A percentile compares a stretch with the other conserved stretches of the same genome.
Evolutionary conservation across 768 basidiomycete species (phyloP).

Genomic region (Boletus rubescentipes): DNA sequence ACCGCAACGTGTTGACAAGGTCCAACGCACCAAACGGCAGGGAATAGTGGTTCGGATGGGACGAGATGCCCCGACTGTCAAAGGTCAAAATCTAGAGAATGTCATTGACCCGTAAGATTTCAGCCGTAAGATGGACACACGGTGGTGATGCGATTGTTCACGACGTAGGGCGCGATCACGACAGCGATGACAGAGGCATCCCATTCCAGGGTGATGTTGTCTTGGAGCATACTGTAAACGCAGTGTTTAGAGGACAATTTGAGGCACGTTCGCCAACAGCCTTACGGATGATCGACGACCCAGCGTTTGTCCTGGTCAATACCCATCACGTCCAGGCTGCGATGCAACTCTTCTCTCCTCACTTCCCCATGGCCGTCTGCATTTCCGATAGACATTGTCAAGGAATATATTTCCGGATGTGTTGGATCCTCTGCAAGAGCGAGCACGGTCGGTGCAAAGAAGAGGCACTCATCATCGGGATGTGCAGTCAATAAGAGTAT

Average conservation of each 20-base stretch:
- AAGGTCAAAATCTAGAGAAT: slow-evolving; percentile 77
- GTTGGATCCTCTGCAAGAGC: slow-evolving; percentile 38
- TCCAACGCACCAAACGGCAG: slow-evolving; percentile 55
- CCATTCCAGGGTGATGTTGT: slow-evolving; percentile 72
- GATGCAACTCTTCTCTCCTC: slow-evolving; percentile 56
- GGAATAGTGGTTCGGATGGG: slow-evolving; percentile 83
- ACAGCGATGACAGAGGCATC: slow-evolving; percentile 55
- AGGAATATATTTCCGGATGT: slow-evolving; percentile 45
- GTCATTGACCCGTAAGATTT: neutral
- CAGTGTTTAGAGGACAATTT: slow-evolving; percentile 9
- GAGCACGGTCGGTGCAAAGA: slow-evolving; percentile 85
- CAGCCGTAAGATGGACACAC: slow-evolving; percentile 41
- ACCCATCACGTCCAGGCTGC: slow-evolving; percentile 68
- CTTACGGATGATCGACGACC: slow-evolving; percentile 73
- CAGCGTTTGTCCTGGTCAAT: slow-evolving; percentile 52
- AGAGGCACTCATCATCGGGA: slow-evolving; percentile 93
- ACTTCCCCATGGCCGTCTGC: slow-evolving; percentile 71
- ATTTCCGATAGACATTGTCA: slow-evolving; percentile 80
- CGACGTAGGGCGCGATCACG: slow-evolving; percentile 58
- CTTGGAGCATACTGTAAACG: slow-evolving; percentile 58
- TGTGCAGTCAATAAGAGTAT: slow-evolving; percentile 84
- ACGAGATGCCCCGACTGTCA: slow-evolving; percentile 73
- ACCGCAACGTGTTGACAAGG: slow-evolving; percentile 37
- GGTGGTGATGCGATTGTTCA: slow-evolving; percentile 56
- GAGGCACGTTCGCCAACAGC: slow-evolving; percentile 13